Evolutionary conservation across 306 rosid species (phyloP), one percentile per base, ranked within the genome.

Genomic region (Cicer cuneatum): DNA sequence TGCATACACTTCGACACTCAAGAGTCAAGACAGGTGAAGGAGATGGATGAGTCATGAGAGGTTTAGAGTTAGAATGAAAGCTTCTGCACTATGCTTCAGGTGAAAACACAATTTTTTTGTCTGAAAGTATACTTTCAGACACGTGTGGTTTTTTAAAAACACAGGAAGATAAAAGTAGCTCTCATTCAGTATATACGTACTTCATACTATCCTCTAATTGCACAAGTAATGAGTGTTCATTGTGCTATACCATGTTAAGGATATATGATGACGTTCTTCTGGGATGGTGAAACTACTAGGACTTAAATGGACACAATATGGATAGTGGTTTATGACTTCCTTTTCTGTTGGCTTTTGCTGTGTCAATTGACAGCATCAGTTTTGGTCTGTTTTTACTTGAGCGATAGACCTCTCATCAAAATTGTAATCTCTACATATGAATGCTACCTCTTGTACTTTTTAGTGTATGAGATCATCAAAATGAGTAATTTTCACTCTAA

Each of bases 211-310:
- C 18, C n/a, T 16, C 35, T 10, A 58, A 33, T 47, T 6, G 49
- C 3, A 8, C 18, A 9, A 37, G 16, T 69, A 51, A 37, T 51
- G 38, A 51, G n/a, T n/a, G n/a, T n/a, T n/a, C n/a, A n/a, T n/a
- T n/a, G 62, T 13, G 59, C 29, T 8, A 60, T 40, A 51, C 15
- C 61, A 35, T 69, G 35, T 33, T 13, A 10, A 18, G 57, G 58
- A 67, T 67, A 35, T 57, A n/a, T n/a, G n/a, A n/a, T n/a, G n/a
- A n/a, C n/a, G 40, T 21, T 57, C 13, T 24, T 57, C 9, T 21
- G 40, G 69, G n/a, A 59, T 59, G 41, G 43, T 24, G 9, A 56
- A 54, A 54, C 61, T 54, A 19, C 61, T 54, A 54, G 61, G 38
- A 10, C 49, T 46, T 3, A n/a, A 46, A 46, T 46, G 51, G 15